Evolutionary conservation across 2,329 filamentous ascomycete species (phyloP).

Genomic region (Cordyceps militaris): DNA sequence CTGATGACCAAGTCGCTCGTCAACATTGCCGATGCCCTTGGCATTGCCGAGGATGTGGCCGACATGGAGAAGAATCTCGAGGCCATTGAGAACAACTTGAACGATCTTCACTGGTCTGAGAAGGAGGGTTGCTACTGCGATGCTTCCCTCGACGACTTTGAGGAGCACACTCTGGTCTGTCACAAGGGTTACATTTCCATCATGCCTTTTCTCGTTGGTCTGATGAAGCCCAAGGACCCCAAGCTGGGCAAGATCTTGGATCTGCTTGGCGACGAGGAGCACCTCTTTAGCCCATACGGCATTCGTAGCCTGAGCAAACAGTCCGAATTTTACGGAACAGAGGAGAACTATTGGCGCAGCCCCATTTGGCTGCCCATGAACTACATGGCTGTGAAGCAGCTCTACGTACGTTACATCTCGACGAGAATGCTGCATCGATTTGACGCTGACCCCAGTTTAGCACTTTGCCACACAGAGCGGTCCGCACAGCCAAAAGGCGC

Average conservation of each 20-base stretch:
- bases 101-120: constrained; percentile 89
- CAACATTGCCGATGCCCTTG: constrained; percentile 71
- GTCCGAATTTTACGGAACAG: constrained; percentile 77
- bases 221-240: constrained; percentile 66
- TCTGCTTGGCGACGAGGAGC: constrained; percentile 69
- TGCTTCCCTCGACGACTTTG: constrained; percentile 89
- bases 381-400: constrained; percentile 73
- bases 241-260: constrained; percentile 69
- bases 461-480: constrained; percentile 59
- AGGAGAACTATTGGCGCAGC: constrained; percentile 94
- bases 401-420: constrained; percentile 55
- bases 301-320: constrained; percentile 81
- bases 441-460: constrained; percentile 30
- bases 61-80: constrained; percentile 65
- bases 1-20: constrained; percentile 84
- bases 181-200: constrained; percentile 95
- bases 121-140: constrained; percentile 82
- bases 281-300: constrained; percentile 88
- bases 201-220: constrained; percentile 82
- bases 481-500: constrained; percentile 61
- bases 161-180: constrained; percentile 83
- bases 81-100: constrained; percentile 77
- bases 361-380: constrained; percentile 97
- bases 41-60: constrained; percentile 65
- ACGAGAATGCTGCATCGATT: not conserved